Evolutionary conservation across 2,329 filamentous ascomycete species (phyloP).

Genomic region (Coleophoma crateriformis): DNA sequence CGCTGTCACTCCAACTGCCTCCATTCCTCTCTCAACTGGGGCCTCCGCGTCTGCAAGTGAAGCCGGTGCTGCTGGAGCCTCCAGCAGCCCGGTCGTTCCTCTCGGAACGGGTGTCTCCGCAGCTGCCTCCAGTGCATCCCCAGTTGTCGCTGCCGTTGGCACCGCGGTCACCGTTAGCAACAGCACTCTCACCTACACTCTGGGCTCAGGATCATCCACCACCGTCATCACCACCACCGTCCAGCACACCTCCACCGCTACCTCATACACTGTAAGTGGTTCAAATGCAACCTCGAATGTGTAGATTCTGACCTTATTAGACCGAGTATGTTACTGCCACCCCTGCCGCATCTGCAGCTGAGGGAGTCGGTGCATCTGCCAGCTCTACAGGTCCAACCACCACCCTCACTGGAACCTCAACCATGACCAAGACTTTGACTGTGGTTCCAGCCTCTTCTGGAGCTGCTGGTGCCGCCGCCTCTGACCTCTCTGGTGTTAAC

Average conservation of each 20-base stretch:
- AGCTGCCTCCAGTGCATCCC: not conserved
- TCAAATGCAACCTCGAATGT: not conserved
- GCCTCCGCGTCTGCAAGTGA: constrained; percentile 4
- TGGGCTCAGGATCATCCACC: constrained; percentile 32
- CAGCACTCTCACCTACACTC: constrained; percentile 33
- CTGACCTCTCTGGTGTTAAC: too few species aligned
- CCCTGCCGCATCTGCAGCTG: constrained; percentile 2
- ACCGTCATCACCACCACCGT: constrained; percentile 39
- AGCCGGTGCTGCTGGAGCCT: constrained; percentile 4
- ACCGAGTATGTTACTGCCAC: constrained; percentile 17
- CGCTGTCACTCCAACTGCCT: constrained; percentile 6
- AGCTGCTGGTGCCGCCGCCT: not conserved
- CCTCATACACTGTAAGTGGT: constrained; percentile 1
- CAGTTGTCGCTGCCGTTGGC: not conserved
- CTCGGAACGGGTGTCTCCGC: constrained; percentile 4
- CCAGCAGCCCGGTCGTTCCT: constrained; percentile 2
- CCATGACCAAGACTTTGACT: constrained; percentile 12
- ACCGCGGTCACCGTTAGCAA: constrained; percentile 26
- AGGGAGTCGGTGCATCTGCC: not conserved
- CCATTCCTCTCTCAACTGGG: not conserved
- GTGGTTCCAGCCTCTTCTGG: constrained; percentile 3
- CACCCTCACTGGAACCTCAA: constrained; percentile 9
- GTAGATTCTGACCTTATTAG: not conserved
- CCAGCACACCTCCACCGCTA: constrained; percentile 28
- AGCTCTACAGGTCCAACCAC: constrained; percentile 6